Percentiles rank a stretch among this genome's conserved stretches.
Conservation (phyloP, 257 asterid species). For the Solanum pimpinellifolium region DNA sequence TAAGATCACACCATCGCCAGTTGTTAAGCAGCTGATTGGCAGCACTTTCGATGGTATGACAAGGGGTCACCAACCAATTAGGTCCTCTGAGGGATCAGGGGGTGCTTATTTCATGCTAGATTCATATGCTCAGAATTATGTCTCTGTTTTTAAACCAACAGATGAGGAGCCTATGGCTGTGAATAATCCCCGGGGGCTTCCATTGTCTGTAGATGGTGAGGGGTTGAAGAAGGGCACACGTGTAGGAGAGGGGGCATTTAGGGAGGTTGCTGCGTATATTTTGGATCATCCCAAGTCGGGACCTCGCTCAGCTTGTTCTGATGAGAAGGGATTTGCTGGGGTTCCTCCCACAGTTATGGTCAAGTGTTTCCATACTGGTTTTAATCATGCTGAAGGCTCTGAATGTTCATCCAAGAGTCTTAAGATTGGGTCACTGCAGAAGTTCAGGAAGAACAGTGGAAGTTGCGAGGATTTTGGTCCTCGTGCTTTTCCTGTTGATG, state of each 20-base stretch:
- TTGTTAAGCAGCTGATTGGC: slow-evolving; percentile 28
- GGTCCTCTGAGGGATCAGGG: slow-evolving; percentile 62
- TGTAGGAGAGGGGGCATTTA: slow-evolving; percentile 67
- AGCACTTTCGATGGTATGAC: slow-evolving; percentile 44
- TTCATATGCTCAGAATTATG: slow-evolving; percentile 34
- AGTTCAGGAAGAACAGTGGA: slow-evolving; percentile 63
- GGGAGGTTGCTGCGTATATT: slow-evolving; percentile 77
- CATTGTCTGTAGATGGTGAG: slow-evolving; percentile 50
- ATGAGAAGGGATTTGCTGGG: slow-evolving; percentile 62
- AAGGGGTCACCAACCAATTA: slow-evolving; percentile 40
- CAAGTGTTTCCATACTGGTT: slow-evolving; percentile 36
- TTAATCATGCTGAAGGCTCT: slow-evolving; percentile 32
- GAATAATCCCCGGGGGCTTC: slow-evolving; percentile 60
- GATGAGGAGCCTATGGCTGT: slow-evolving; percentile 84
- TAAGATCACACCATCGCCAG: slow-evolving; percentile 26
- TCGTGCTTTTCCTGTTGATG: slow-evolving; percentile 46
- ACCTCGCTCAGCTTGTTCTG: slow-evolving; percentile 15
- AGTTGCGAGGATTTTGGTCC: slow-evolving; percentile 86
- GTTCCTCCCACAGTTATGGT: slow-evolving; percentile 67
- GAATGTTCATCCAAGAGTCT: neutral
- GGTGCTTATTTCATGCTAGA: slow-evolving; percentile 78
- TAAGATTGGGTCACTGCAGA: slow-evolving; percentile 68
- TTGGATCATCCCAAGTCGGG: slow-evolving; percentile 56
- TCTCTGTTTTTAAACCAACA: slow-evolving; percentile 58
- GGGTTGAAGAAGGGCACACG: slow-evolving; percentile 76